phyloP scores from a whole-genome alignment of 2,329 filamentous ascomycete species.

The Pestalotiopsis sp. region DNA sequence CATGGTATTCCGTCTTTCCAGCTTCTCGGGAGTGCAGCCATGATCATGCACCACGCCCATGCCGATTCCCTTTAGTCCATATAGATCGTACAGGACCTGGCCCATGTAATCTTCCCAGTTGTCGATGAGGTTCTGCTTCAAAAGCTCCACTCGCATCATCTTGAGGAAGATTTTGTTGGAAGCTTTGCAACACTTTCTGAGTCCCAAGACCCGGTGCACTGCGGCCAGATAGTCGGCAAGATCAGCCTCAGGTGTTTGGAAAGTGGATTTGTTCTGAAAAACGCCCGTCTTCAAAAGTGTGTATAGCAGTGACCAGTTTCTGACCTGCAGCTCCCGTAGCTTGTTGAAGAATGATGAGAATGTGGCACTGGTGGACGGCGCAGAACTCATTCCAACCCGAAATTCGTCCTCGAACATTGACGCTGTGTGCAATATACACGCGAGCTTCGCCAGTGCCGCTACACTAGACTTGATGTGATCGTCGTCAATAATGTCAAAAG shows the following conservation, averaged over 20 bases:
- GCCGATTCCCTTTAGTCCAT: constrained; percentile 74
- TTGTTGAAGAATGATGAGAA: constrained; percentile 65
- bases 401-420: constrained; percentile 84
- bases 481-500: constrained; percentile 84
- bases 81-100: constrained; percentile 81
- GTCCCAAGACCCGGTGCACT: constrained; percentile 81
- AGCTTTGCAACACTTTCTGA: constrained; percentile 82
- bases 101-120: constrained; percentile 86
- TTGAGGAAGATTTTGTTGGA: constrained; percentile 88
- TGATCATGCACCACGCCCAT: constrained; percentile 75
- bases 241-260: constrained; percentile 69
- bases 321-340: constrained; percentile 84
- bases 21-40: constrained; percentile 72
- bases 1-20: constrained; percentile 80
- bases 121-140: constrained; percentile 74
- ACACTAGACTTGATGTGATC: constrained; percentile 76
- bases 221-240: constrained; percentile 78
- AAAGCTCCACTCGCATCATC: constrained; percentile 83
- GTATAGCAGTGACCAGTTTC: constrained; percentile 88
- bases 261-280: constrained; percentile 64
- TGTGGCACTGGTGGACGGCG: constrained; percentile 59
- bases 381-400: constrained; percentile 71
- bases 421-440: constrained; percentile 76
- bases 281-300: constrained; percentile 76
- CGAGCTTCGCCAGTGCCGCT: constrained; percentile 70